Evolutionary conservation across 225 moss, liverwort and hornwort genomes (phyloP), one percentile per base, ranked within the genome.

Genomic region (Sphagnum contortum): DNA sequence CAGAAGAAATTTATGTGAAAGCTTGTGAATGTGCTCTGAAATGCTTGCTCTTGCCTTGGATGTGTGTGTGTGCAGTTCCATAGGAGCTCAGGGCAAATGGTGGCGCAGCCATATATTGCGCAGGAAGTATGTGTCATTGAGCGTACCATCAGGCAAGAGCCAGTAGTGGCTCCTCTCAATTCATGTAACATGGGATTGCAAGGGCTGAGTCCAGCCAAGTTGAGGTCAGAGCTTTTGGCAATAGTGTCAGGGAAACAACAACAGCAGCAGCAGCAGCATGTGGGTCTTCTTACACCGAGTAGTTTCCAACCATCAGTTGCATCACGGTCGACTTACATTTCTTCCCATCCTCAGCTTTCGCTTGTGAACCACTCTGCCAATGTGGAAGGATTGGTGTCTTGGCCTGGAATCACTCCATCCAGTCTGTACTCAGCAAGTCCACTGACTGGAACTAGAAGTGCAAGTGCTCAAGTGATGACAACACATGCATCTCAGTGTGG

Each of bases 61-160:
- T 44, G 61, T 71, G 64, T 46, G 50, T 75, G 66, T 74, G 73
- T 70, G 73, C 68, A 86, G 91, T 88, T 89, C 70, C 86, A 92
- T 64, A 81, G 86, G 79, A 79, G 79, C 63, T 60, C 78, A 64
- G 89, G 82, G 67, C 86, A 84, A 60, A 81, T 77, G 69, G 29
- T 29, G 29, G 73, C 81, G 55, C 91, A 92, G 54, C 89, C 94
- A 44, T 88, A 79, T 77, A 77, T 88, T 76, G 85, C 87, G 54
- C 89, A 88, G 67, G 91, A 90, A 77, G 84, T 92, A 0, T 89
- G 94, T 57, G 91, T 95, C 44, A 91, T 95, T 57, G 91, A 91
- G 74, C 94, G 94, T 11, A 89, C 91, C 44, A 80, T 84, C 58
- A 82, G 89, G 71, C 94, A 95, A 78, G 94, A 95, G 73, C 84